These are phyloP conservation scores for Microascus cirrosus DNA, from an alignment of 2,329 filamentous ascomycete genomes.

Conservation along the genomic window DNA sequence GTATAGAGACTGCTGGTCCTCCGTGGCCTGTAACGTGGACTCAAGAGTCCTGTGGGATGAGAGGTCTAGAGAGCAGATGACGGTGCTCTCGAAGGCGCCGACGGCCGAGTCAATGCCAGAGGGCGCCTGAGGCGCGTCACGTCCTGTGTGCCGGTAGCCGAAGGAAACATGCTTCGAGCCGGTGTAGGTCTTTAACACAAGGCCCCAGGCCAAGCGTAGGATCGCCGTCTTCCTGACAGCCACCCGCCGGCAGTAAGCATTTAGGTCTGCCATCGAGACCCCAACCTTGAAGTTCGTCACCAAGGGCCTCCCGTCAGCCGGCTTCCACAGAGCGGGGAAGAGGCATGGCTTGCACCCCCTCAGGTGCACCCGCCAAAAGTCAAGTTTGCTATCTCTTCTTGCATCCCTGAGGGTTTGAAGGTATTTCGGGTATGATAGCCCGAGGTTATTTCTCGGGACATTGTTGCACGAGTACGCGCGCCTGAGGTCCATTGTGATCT, in stretches of 20 bases:
- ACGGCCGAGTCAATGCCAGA: conserved; percentile 28
- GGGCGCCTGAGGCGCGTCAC: conserved; percentile 29
- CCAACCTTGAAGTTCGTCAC: conserved; percentile 27
- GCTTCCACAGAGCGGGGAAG: conserved; percentile 25
- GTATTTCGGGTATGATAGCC: conserved; percentile 26
- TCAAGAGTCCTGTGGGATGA: conserved; percentile 18
- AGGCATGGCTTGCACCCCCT: conserved; percentile 25
- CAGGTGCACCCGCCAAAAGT: conserved; percentile 34
- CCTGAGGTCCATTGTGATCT: conserved; percentile 34
- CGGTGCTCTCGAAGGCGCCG: conserved; percentile 31
- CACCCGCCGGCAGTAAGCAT: conserved; percentile 28
- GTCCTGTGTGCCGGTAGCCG: conserved; percentile 34
- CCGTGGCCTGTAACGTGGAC: conserved; percentile 18
- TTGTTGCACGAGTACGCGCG: conserved; percentile 28
- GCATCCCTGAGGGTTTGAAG: conserved; percentile 21
- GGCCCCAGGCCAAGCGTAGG: conserved; percentile 47
- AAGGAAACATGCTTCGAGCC: conserved; percentile 42
- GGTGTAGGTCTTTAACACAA: conserved; percentile 43
- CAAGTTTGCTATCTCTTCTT: conserved; percentile 22
- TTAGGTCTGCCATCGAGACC: conserved; percentile 25
- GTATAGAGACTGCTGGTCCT: conserved; percentile 17
- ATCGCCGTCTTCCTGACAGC: conserved; percentile 34
- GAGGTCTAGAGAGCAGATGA: conserved; percentile 22
- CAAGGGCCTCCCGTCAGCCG: conserved; percentile 14
- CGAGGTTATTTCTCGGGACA: conserved; percentile 18